phyloP scores from a whole-genome alignment of 768 basidiomycete genomes.

The Cystofilobasidium capitatum region DNA sequence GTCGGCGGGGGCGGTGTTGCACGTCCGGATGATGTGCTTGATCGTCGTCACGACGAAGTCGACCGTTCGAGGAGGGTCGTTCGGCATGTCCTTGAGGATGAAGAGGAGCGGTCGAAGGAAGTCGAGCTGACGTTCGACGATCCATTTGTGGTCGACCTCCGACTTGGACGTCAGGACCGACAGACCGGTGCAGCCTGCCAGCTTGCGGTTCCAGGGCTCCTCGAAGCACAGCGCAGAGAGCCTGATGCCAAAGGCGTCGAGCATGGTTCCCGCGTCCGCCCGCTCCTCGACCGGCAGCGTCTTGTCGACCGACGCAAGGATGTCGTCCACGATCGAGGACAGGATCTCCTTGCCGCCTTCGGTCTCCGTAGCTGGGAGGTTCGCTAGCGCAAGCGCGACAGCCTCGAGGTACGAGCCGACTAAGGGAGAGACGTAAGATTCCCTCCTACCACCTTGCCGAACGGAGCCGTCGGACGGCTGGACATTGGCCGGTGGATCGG shows the following conservation, averaged over 20 bases:
- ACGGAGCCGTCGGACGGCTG: not conserved
- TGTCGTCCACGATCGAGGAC: slow-evolving; percentile 38
- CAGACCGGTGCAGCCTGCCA: slow-evolving; percentile 80
- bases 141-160: slow-evolving; percentile 64
- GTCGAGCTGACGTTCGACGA: slow-evolving; percentile 77
- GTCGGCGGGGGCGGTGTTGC: slow-evolving; percentile 29
- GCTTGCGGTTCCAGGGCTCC: slow-evolving; percentile 79
- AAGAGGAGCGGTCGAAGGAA: slow-evolving; percentile 81
- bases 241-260: slow-evolving; percentile 72
- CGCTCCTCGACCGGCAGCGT: slow-evolving; percentile 7
- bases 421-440: slow-evolving; percentile 2
- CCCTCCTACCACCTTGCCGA: slow-evolving; percentile 4
- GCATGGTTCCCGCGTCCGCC: slow-evolving; percentile 40
- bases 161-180: slow-evolving; percentile 64
- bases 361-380: slow-evolving; percentile 10
- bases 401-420: slow-evolving; percentile 22
- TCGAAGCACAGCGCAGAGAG: slow-evolving; percentile 82
- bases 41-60: slow-evolving; percentile 71
- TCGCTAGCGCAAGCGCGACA: slow-evolving; percentile 23
- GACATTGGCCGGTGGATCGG: slow-evolving; percentile 52
- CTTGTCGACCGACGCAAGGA: slow-evolving; percentile 40
- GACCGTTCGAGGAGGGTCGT: slow-evolving; percentile 73
- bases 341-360: slow-evolving; percentile 16
- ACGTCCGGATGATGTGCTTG: slow-evolving; percentile 38
- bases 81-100: slow-evolving; percentile 86